Base-by-base conservation (phyloP, 2,329 filamentous ascomycete species). In the Fulvia fulva region DNA sequence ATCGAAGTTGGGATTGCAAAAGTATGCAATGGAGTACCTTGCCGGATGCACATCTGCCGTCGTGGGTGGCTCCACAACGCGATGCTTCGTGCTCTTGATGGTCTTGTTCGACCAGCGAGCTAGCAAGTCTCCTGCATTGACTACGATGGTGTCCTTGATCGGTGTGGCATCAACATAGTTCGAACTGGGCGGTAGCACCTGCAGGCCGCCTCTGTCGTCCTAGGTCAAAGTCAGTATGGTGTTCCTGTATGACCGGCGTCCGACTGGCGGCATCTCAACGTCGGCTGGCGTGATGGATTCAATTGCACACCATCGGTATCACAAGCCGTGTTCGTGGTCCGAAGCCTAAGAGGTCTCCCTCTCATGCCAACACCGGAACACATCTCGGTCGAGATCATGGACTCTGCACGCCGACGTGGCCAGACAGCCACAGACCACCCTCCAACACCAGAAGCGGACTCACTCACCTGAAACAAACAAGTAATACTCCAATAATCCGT, bases 21-120 rank as follows among this genome's bases (percentile, higher is more conserved):
- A 95, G 76, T 95, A 97, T 67, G 91, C 92, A 70, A 97, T 87
- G 67, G 57, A 63, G 70, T 97, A 97, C 26, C 78, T 54, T 0
- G 90, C 80, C 1, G 91, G 90, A 72, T 95, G 87, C 19, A 80
- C 81, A 3, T 80, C 80, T 16, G 79, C 77, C 0, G 75, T 71
- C 11, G 67, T 63, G 0, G 90, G 89, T 1, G 92, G 92, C 76
- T 96, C 89, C 5, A 97, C 89, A 0, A 97, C 92, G 11, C 91
- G 85, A 74, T 97, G 92, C 60, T 91, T 84, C 3, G 92, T 97
- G 70, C 89, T 93, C 77, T 89, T 91, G 76, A 97, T 96, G 4
- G 84, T 88, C 69, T 95, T 90, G 70, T 97, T 97, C 63, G 88
- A 90, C 92, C 65, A 68, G 53, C 91, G 81, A 1, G 90, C 87